Percentiles rank a stretch among this genome's conserved stretches.
phyloP scores from a whole-genome alignment of 345 rosid genomes.

The Schrenkiella parvula region DNA sequence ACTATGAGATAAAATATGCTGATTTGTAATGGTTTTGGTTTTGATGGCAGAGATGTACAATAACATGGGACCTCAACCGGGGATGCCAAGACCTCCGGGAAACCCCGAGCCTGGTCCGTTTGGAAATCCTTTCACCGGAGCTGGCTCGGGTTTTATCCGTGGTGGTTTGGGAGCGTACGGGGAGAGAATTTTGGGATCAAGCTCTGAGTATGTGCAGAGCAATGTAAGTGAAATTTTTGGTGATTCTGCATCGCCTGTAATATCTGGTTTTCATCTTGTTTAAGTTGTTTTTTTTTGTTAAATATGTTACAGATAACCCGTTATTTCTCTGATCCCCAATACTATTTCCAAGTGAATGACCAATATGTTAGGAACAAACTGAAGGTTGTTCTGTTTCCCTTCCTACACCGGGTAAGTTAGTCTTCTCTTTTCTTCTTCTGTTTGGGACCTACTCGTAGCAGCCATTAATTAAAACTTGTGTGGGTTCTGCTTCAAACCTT shows the following conservation, averaged over 20 bases:
- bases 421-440: neutral
- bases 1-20: neutral
- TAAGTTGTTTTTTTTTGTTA: neutral
- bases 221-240: conserved; percentile 37
- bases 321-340: conserved; percentile 57
- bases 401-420: conserved; percentile 43
- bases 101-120: conserved; percentile 42
- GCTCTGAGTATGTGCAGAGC: conserved; percentile 59
- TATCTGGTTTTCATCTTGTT: neutral
- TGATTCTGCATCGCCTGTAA: neutral
- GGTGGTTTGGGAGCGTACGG: conserved; percentile 53
- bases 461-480: neutral
- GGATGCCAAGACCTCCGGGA: conserved; percentile 31
- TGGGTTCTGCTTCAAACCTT: neutral
- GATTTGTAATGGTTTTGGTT: neutral
- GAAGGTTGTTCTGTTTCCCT: conserved; percentile 52
- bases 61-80: conserved; percentile 39
- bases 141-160: conserved; percentile 50
- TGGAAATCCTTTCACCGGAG: conserved; percentile 43
- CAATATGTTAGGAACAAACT: conserved; percentile 52
- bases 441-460: neutral
- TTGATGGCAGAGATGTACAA: conserved; percentile 35
- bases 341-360: conserved; percentile 59
- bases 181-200: conserved; percentile 47
- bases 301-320: conserved; percentile 42